Percentiles rank a stretch among this genome's conserved stretches.
These are phyloP conservation scores for Xylaria arbuscula DNA, from an alignment of 2,329 filamentous ascomycete genomes.

Conservation along the genomic window DNA sequence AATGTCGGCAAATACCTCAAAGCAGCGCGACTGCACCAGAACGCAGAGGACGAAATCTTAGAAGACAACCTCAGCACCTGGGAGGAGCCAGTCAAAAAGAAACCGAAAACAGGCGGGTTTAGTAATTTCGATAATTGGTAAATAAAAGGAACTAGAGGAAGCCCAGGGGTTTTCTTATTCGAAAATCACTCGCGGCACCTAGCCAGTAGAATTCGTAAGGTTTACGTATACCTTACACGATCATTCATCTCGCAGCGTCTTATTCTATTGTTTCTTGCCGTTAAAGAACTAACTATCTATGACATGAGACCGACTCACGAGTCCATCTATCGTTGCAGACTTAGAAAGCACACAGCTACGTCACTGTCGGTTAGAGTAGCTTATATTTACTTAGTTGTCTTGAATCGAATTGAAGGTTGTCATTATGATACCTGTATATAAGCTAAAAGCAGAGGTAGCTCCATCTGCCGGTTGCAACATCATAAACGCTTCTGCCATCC, in stretches of 20 bases:
- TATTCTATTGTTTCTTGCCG: background rate
- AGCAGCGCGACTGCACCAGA: constrained; percentile 57
- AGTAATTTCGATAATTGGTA: constrained; percentile 96
- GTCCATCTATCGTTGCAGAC: too few species aligned
- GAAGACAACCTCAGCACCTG: constrained; percentile 71
- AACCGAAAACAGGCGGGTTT: constrained; percentile 82
- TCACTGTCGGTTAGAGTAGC: too few species aligned
- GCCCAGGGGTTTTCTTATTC: background rate
- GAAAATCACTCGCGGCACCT: background rate
- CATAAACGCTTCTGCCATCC: background rate
- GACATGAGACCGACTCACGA: background rate
- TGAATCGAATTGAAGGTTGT: too few species aligned
- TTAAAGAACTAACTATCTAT: background rate
- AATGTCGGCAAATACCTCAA: constrained; percentile 86
- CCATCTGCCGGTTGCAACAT: background rate
- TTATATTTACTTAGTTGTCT: too few species aligned
- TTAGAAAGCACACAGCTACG: too few species aligned
- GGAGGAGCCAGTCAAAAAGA: constrained; percentile 82
- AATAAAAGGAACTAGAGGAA: constrained; percentile 35
- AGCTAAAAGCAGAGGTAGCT: too few species aligned
- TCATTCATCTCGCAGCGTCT: background rate
- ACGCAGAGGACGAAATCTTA: constrained; percentile 67
- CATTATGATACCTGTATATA: too few species aligned
- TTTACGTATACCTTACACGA: background rate
- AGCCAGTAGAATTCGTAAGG: background rate